These are phyloP conservation scores for Yarrowia yakushimensis DNA, from an alignment of 805 yeast species.

Conservation along the genomic window DNA sequence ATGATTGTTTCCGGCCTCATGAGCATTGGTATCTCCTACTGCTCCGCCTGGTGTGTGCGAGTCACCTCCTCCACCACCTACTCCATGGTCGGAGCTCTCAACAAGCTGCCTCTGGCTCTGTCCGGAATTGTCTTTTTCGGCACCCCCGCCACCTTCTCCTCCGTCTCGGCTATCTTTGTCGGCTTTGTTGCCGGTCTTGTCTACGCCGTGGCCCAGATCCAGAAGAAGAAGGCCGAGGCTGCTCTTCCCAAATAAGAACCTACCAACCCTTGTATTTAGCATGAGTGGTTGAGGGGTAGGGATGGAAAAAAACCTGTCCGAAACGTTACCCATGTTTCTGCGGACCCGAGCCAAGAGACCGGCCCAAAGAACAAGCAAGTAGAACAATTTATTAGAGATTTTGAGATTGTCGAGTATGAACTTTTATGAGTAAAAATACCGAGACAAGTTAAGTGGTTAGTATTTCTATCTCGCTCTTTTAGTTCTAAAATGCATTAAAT, in stretches of 20 bases:
- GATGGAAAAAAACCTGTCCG: background rate
- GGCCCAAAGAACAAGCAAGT: background rate
- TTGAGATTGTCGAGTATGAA: no score
- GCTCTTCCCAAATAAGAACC: constrained; percentile 24
- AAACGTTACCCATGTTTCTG: background rate
- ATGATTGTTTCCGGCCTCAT: constrained; percentile 93
- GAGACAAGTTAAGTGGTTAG: no score
- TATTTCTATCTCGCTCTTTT: no score
- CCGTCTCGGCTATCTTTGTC: constrained; percentile 82
- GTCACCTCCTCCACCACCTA: constrained; percentile 98
- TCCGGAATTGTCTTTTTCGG: constrained; percentile 93
- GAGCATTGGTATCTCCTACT: constrained; percentile 95
- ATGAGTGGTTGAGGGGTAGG: background rate
- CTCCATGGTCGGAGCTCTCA: constrained; percentile 98
- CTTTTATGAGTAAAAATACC: no score
- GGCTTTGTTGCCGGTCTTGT: constrained; percentile 96
- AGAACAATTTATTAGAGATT: constrained; percentile 3
- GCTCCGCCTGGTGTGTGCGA: constrained; percentile 99
- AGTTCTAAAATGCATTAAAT: background rate
- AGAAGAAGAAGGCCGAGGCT: constrained; percentile 57
- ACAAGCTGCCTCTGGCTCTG: constrained; percentile 95
- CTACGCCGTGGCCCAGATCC: constrained; percentile 92
- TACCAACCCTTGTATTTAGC: background rate
- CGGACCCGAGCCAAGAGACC: background rate
- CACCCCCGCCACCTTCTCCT: constrained; percentile 89